phyloP scores from a whole-genome alignment of 1,284 basidiomycete genomes.

The Sphagnurus paluster region DNA sequence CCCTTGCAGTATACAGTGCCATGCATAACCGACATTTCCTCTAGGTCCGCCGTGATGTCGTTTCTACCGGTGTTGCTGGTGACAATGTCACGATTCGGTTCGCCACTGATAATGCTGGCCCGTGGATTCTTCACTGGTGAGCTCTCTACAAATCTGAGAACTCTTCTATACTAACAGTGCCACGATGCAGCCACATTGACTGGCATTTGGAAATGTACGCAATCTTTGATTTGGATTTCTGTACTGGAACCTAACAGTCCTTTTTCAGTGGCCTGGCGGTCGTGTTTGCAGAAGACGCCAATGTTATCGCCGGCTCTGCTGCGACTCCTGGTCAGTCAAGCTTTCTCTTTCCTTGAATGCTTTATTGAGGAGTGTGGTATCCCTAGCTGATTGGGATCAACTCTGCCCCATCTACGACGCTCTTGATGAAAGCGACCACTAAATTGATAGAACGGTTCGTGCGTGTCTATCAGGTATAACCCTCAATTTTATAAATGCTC shows the following conservation, averaged over 20 bases:
- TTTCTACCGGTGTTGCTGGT: too few relatives aligned
- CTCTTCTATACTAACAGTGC: background rate
- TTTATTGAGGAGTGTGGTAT: too few relatives aligned
- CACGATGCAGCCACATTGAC: slow-evolving; percentile 41
- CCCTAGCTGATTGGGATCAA: background rate
- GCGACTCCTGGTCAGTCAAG: too few relatives aligned
- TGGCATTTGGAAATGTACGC: slow-evolving; percentile 42
- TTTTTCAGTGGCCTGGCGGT: slow-evolving; percentile 34
- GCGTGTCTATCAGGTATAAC: too few relatives aligned
- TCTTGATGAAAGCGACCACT: too few relatives aligned
- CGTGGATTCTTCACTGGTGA: slow-evolving; percentile 49
- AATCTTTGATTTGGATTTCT: slow-evolving; percentile 30
- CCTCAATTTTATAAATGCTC: too few relatives aligned
- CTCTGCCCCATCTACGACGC: background rate
- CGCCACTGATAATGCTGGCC: slow-evolving; percentile 46
- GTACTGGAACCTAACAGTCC: slow-evolving; percentile 1
- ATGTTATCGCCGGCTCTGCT: too few relatives aligned
- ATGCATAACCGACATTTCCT: too few relatives aligned
- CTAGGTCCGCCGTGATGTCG: too few relatives aligned
- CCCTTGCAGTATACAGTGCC: too few relatives aligned
- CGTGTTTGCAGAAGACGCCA: slow-evolving; percentile 38
- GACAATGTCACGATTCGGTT: slow-evolving; percentile 39
- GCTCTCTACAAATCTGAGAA: slow-evolving; percentile 1
- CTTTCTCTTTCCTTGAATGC: too few relatives aligned
- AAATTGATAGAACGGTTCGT: too few relatives aligned